A percentile compares a stretch with the other conserved stretches of the same genome.
phyloP scores from a whole-genome alignment of 106 monocot genomes.

The Posidonia australis region DNA sequence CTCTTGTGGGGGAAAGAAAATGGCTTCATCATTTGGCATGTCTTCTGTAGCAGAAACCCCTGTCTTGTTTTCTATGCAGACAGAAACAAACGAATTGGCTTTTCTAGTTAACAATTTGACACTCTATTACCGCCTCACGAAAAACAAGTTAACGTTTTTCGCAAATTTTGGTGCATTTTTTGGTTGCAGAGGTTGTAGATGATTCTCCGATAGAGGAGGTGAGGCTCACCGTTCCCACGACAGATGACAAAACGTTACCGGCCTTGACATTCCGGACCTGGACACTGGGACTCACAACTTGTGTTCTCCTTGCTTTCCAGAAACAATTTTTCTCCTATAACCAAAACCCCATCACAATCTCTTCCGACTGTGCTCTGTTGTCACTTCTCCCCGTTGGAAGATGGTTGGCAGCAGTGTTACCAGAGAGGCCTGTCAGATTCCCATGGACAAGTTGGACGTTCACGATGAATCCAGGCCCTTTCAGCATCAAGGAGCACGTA shows the following conservation, averaged over 20 bases:
- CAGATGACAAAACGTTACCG: constrained; percentile 30
- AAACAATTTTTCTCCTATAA: constrained; percentile 63
- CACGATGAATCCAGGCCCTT: too few species aligned
- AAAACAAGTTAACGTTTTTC: too few species aligned
- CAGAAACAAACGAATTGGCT: too few species aligned
- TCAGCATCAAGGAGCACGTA: constrained; percentile 75
- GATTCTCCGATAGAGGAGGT: constrained; percentile 46
- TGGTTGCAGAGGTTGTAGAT: too few species aligned
- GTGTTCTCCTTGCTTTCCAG: constrained; percentile 18
- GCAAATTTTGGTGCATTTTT: too few species aligned
- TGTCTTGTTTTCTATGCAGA: too few species aligned
- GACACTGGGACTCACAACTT: constrained; percentile 16
- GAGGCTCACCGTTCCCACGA: constrained; percentile 36
- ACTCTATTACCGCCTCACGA: too few species aligned
- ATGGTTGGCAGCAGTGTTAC: constrained; percentile 38
- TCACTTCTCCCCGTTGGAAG: constrained; percentile 54
- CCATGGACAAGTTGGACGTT: constrained; percentile 30
- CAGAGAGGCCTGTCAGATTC: constrained; percentile 26
- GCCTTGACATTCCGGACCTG: constrained; percentile 40
- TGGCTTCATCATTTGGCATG: too few species aligned
- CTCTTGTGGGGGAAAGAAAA: too few species aligned
- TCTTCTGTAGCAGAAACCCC: too few species aligned
- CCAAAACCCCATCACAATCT: constrained; percentile 49
- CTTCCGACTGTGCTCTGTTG: constrained; percentile 62
- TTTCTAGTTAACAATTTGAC: too few species aligned